These are phyloP conservation scores for Arthrobotrys sphaeroides DNA, from an alignment of 2,329 filamentous ascomycete genomes.

Conservation along the genomic window DNA sequence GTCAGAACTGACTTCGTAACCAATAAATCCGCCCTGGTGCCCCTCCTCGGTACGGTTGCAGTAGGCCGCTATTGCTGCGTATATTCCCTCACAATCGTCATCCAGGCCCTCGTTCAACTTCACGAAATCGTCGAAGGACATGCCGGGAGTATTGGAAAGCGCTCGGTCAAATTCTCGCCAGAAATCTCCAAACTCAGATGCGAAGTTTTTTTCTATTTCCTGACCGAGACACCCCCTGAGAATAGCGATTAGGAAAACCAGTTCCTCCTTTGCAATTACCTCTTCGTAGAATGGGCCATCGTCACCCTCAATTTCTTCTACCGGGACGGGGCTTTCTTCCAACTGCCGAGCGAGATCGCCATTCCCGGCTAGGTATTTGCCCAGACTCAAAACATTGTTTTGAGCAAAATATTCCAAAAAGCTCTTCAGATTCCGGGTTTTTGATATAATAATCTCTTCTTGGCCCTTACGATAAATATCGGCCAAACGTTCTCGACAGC, in stretches of 20 bases:
- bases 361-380: conserved; percentile 19
- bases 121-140: conserved; percentile 17
- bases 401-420: conserved; percentile 26
- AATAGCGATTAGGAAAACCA: conserved; percentile 23
- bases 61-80: conserved; percentile 29
- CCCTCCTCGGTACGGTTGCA: not conserved
- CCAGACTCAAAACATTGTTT: not conserved
- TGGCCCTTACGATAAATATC: conserved; percentile 43
- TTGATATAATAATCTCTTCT: conserved; percentile 37
- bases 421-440: conserved; percentile 25
- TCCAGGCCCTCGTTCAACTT: not conserved
- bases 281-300: conserved; percentile 4
- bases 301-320: conserved; percentile 4
- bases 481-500: not conserved
- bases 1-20: not conserved
- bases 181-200: not conserved
- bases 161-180: conserved; percentile 5
- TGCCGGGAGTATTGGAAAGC: not conserved
- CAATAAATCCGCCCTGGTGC: not conserved
- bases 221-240: conserved; percentile 14
- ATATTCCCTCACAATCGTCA: conserved; percentile 28
- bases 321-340: conserved; percentile 18
- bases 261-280: conserved; percentile 23
- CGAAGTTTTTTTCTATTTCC: not conserved
- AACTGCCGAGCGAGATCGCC: not conserved